phyloP scores from a whole-genome alignment of 1,284 basidiomycete genomes.

The Anthracocystis setariae region DNA sequence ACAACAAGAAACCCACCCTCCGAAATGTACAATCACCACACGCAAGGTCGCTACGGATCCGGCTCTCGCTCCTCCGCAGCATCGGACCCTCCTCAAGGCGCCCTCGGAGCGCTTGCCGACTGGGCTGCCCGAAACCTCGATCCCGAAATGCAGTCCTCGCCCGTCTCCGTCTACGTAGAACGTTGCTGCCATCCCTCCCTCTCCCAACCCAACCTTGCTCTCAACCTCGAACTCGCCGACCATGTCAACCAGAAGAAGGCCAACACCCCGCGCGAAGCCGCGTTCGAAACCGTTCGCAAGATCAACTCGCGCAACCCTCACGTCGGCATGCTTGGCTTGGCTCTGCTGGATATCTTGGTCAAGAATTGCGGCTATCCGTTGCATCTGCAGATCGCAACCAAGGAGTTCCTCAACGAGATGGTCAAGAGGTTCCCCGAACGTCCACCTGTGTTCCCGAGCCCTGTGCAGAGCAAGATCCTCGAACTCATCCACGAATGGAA shows the following conservation, averaged over 20 bases:
- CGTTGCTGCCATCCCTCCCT: conserved; percentile 88
- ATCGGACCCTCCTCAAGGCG: conserved; percentile 39
- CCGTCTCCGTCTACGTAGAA: conserved; percentile 67
- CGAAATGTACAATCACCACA: conserved; percentile 50
- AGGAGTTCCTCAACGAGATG: conserved; percentile 98
- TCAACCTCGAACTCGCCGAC: conserved; percentile 92
- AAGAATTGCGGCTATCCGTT: conserved; percentile 96
- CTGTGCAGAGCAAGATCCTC: conserved; percentile 92
- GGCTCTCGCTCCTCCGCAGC: conserved; percentile 24
- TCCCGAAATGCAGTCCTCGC: conserved; percentile 47
- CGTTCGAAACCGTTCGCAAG: conserved; percentile 81
- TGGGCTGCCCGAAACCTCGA: conserved; percentile 61
- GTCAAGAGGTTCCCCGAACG: conserved; percentile 97
- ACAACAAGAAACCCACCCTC: background rate
- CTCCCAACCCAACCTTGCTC: conserved; percentile 87
- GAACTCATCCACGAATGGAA: conserved; percentile 96
- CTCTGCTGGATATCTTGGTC: conserved; percentile 88
- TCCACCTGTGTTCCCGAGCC: conserved; percentile 91
- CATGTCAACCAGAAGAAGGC: conserved; percentile 94
- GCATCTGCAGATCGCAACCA: conserved; percentile 96
- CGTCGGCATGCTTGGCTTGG: conserved; percentile 79
- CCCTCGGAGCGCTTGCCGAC: conserved; percentile 52
- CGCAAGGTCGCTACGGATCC: conserved; percentile 29
- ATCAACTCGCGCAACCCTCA: conserved; percentile 91
- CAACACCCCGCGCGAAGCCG: conserved; percentile 92